Evolutionary conservation across 2,329 filamentous ascomycete species (phyloP).

Genomic region (Aspergillus latus): DNA sequence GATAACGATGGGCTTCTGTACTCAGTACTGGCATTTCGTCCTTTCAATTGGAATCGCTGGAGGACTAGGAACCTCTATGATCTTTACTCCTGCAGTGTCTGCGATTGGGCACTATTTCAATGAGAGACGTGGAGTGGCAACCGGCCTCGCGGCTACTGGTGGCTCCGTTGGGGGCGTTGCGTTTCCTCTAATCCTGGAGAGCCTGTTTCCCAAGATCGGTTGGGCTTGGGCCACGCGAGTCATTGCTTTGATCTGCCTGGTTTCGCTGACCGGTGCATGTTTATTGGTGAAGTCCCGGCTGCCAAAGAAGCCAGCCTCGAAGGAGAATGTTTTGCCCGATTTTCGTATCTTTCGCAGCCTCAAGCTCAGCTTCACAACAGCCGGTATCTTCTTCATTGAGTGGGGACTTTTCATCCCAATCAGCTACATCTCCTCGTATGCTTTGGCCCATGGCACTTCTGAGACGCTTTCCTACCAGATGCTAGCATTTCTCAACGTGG

Average conservation of each 20-base stretch:
- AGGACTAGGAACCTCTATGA: slow-evolving; percentile 71
- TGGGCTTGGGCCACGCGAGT: slow-evolving; percentile 51
- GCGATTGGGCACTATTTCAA: slow-evolving; percentile 83
- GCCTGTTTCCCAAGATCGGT: slow-evolving; percentile 48
- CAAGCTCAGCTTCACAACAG: slow-evolving; percentile 64
- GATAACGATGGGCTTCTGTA: slow-evolving; percentile 70
- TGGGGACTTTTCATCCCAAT: slow-evolving; percentile 77
- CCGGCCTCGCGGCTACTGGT: slow-evolving; percentile 76
- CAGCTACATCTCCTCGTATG: slow-evolving; percentile 78
- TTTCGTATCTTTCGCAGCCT: slow-evolving; percentile 63
- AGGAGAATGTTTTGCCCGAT: slow-evolving; percentile 58
- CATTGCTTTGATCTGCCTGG: slow-evolving; percentile 46
- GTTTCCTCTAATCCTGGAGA: slow-evolving; percentile 57
- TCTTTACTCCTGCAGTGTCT: slow-evolving; percentile 81
- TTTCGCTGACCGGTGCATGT: slow-evolving; percentile 43
- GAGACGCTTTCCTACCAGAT: slow-evolving; percentile 71
- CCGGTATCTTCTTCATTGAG: slow-evolving; percentile 70
- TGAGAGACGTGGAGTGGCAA: slow-evolving; percentile 71
- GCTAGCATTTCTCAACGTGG: slow-evolving; percentile 79
- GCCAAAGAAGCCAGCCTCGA: slow-evolving; percentile 61
- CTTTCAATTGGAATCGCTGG: slow-evolving; percentile 73
- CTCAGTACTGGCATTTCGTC: slow-evolving; percentile 81
- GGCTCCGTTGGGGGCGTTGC: slow-evolving; percentile 71
- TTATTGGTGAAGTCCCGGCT: slow-evolving; percentile 58
- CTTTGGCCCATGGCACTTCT: slow-evolving; percentile 64